phyloP scores from a whole-genome alignment of 2,329 filamentous ascomycete species.

The Penicillium decumbens region DNA sequence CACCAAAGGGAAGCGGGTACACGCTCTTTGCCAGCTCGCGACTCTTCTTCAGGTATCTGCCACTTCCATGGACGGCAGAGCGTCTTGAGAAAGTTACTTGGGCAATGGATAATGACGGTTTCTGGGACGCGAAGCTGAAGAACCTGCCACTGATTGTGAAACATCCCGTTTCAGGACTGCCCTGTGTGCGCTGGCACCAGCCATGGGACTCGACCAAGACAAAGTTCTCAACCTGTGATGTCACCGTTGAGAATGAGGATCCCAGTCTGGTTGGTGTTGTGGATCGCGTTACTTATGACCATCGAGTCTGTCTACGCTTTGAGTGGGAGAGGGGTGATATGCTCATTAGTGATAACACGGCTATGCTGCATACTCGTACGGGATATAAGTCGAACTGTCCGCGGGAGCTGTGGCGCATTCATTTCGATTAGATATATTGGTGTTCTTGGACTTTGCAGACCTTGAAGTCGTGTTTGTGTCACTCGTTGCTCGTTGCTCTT shows the following conservation, averaged over 20 bases:
- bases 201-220: slow-evolving; percentile 53
- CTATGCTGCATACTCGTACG: slow-evolving; percentile 27
- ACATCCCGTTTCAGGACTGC: slow-evolving; percentile 45
- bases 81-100: slow-evolving; percentile 33
- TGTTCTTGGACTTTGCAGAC: not conserved
- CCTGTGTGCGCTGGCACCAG: slow-evolving; percentile 54
- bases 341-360: slow-evolving; percentile 50
- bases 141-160: slow-evolving; percentile 44
- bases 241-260: slow-evolving; percentile 44
- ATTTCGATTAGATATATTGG: slow-evolving; percentile 18
- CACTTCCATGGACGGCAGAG: slow-evolving; percentile 32
- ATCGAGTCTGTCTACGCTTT: slow-evolving; percentile 49
- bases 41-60: slow-evolving; percentile 46
- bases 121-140: slow-evolving; percentile 43
- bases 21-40: slow-evolving; percentile 54
- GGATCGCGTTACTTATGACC: slow-evolving; percentile 47
- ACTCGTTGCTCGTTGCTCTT: not conserved
- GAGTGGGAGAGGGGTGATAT: slow-evolving; percentile 55
- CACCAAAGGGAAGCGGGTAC: slow-evolving; percentile 50
- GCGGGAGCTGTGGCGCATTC: slow-evolving; percentile 27
- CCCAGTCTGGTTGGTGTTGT: slow-evolving; percentile 38
- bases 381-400: slow-evolving; percentile 24
- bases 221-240: slow-evolving; percentile 46
- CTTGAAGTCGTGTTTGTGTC: not conserved
- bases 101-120: slow-evolving; percentile 49